phyloP scores from a whole-genome alignment of 768 basidiomycete genomes.

The Tricholoma sp. region DNA sequence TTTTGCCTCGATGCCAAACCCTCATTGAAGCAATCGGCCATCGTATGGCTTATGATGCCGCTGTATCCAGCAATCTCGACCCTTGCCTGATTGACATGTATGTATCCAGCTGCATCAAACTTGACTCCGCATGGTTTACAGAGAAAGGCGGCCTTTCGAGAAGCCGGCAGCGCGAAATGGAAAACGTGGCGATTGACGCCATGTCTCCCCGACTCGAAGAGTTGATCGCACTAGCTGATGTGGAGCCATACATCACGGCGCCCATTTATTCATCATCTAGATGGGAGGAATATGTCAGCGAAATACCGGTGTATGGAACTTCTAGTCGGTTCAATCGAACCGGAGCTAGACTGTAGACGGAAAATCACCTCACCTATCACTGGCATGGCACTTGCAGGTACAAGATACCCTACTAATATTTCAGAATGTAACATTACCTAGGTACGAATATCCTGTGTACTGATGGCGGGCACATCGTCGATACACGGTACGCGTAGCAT shows the following conservation, averaged over 20 bases:
- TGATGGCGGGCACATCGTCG: too few species aligned
- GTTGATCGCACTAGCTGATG: background rate
- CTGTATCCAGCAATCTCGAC: constrained; percentile 20
- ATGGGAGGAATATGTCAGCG: background rate
- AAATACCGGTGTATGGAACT: background rate
- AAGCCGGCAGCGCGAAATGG: constrained; percentile 24
- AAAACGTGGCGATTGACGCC: constrained; percentile 20
- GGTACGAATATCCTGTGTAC: too few species aligned
- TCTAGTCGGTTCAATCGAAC: too few species aligned
- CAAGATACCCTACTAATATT: too few species aligned
- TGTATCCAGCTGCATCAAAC: constrained; percentile 25
- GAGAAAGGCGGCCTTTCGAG: constrained; percentile 15
- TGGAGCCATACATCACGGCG: background rate
- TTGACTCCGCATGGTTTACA: constrained; percentile 37
- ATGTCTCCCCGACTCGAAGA: background rate
- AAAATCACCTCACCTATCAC: too few species aligned
- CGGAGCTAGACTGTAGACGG: too few species aligned
- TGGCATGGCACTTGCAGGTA: too few species aligned
- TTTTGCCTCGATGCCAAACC: constrained; percentile 37
- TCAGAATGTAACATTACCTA: too few species aligned
- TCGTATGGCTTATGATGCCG: constrained; percentile 41
- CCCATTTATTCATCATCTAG: background rate
- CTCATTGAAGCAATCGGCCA: constrained; percentile 41
- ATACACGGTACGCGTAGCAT: too few species aligned
- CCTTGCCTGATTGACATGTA: constrained; percentile 32